phyloP scores from a whole-genome alignment of 2,329 filamentous ascomycete species.

The Cryphonectria carpinicola region DNA sequence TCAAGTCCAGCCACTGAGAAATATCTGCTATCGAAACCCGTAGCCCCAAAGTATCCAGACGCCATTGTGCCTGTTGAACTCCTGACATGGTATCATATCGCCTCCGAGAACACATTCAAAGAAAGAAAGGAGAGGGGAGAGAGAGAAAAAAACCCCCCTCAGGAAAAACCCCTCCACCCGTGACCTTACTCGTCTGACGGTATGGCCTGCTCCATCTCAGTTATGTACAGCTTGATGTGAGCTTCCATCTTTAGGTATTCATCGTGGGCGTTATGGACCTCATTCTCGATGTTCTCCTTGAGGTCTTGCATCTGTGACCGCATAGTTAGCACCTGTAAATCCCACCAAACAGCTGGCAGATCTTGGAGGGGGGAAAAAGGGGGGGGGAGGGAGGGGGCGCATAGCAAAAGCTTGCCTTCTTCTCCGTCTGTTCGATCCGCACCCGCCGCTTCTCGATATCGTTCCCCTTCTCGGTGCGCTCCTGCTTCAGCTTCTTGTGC shows the following conservation, averaged over 20 bases:
- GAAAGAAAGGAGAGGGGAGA: conserved; percentile 28
- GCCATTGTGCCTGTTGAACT: conserved; percentile 13
- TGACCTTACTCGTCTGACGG: conserved; percentile 32
- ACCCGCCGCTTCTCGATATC: conserved; percentile 92
- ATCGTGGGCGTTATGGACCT: conserved; percentile 86
- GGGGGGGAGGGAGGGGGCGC: background rate
- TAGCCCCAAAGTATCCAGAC: conserved; percentile 8
- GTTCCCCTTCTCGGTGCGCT: conserved; percentile 82
- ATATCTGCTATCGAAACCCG: background rate
- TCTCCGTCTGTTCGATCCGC: conserved; percentile 97
- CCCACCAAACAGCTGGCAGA: background rate
- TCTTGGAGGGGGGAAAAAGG: background rate
- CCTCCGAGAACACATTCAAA: conserved; percentile 32
- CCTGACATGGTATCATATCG: conserved; percentile 29
- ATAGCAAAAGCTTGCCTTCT: conserved; percentile 70
- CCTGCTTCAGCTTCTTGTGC: conserved; percentile 80
- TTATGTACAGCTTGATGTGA: conserved; percentile 96
- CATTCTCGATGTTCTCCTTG: conserved; percentile 95
- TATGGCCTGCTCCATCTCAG: conserved; percentile 95
- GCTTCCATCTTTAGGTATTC: conserved; percentile 98
- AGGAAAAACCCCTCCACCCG: too few species aligned
- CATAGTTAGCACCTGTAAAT: conserved; percentile 31
- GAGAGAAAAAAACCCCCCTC: too few species aligned
- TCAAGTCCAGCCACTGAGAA: conserved; percentile 22
- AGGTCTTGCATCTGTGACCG: conserved; percentile 83